These are phyloP conservation scores for Rubia peregrina DNA, from an alignment of 305 asterid genomes.

Conservation along the genomic window DNA sequence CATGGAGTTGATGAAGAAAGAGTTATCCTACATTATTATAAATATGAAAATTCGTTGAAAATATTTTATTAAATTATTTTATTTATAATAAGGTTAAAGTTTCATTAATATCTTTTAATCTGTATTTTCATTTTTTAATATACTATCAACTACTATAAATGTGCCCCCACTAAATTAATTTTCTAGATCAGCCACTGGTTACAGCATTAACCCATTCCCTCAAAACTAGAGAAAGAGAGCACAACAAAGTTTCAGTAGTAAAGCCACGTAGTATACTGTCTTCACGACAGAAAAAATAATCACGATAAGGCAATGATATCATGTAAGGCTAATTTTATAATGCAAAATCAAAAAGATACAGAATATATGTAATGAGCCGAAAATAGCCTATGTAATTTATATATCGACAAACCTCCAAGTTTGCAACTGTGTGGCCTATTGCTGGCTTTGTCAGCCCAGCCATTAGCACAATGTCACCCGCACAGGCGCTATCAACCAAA, in stretches of 20 bases:
- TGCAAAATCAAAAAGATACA: background rate
- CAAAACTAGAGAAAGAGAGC: background rate
- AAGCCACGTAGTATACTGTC: background rate
- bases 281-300: background rate
- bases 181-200: too few species aligned
- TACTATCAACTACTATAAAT: too few species aligned
- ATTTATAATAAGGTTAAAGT: too few species aligned
- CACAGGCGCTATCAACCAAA: constrained; percentile 85
- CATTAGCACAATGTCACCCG: constrained; percentile 94
- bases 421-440: constrained; percentile 93
- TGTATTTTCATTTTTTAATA: too few species aligned
- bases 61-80: too few species aligned
- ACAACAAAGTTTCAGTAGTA: background rate
- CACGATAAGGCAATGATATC: background rate
- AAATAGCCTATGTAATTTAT: background rate
- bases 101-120: too few species aligned
- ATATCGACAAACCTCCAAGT: constrained; percentile 52
- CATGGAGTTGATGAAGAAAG: too few species aligned
- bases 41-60: too few species aligned
- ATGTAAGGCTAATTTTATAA: background rate
- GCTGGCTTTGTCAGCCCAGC: constrained; percentile 85
- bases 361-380: background rate
- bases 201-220: background rate
- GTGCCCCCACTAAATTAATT: too few species aligned
- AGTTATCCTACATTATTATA: too few species aligned